Evolutionary conservation across 192 early-diverging fungal genomes (phyloP).

Genomic region (Podila verticillata): DNA sequence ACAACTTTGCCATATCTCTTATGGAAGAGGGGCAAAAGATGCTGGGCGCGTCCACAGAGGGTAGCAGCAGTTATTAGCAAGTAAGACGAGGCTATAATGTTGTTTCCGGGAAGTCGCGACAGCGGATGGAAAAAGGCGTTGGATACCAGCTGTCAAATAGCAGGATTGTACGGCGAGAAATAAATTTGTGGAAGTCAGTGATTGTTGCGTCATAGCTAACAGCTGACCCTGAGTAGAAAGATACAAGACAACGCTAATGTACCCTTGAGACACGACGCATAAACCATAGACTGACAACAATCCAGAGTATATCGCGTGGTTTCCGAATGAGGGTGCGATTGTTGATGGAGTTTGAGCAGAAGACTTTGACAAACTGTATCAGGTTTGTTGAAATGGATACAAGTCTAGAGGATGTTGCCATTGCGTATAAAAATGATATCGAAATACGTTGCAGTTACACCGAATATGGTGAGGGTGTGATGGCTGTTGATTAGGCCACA

Average conservation of each 20-base stretch:
- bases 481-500: background rate
- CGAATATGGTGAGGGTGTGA: background rate
- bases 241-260: slow-evolving; percentile 6
- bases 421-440: slow-evolving; percentile 6
- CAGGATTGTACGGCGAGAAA: slow-evolving; percentile 1
- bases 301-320: slow-evolving; percentile 7
- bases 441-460: background rate
- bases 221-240: slow-evolving; percentile 5
- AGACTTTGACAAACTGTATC: slow-evolving; percentile 9
- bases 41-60: slow-evolving; percentile 17
- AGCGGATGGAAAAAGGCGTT: slow-evolving; percentile 40
- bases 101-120: slow-evolving; percentile 29
- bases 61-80: background rate
- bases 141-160: slow-evolving; percentile 20
- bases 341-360: background rate
- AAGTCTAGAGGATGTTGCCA: slow-evolving; percentile 5
- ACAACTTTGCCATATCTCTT: slow-evolving; percentile 53
- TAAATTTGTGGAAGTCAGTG: slow-evolving; percentile 4
- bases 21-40: slow-evolving; percentile 28
- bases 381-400: background rate
- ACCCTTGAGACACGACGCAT: slow-evolving; percentile 8
- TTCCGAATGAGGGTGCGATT: slow-evolving; percentile 5
- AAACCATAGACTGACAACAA: slow-evolving; percentile 2
- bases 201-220: background rate
- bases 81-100: slow-evolving; percentile 20